Base-by-base conservation (phyloP, 2,329 filamentous ascomycete species). In the Ploettnerulaceae sp. region DNA sequence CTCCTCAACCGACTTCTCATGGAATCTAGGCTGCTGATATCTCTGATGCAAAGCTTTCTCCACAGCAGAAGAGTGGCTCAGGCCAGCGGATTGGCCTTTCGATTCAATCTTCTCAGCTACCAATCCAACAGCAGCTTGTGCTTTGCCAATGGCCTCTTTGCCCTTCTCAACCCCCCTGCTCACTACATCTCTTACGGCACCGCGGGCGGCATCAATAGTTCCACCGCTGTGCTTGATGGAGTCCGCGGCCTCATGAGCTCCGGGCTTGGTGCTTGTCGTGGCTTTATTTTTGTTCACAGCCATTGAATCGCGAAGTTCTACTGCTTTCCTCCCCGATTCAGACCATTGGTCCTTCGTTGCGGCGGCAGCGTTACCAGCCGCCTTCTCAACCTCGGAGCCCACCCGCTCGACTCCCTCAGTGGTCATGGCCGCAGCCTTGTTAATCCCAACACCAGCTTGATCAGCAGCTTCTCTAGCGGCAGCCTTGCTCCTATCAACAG, bases 21-120 rank as follows among this genome's bases (percentile, higher is more conserved):
- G 59, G 5, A 63, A 62, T 32, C 53, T 48, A 4, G 66, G 58
- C 54, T 67, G 70, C 61, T 73, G 67, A 54, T 72, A 81, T 39
- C 77, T 68, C 64, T 79, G 69, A 46, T 70, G 66, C 48, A 81
- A 66, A 7, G 75, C 76, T 61, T 64, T 70, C 57, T 79, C 69
- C 12, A 64, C 57, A 20, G 52, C 56, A 4, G 57, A 58, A 24
- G 51, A 45, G 37, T 52, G 29, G 29, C 45, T 53, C 11, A 56
- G 4, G 8, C 45, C 35, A 12, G 41, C 32, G 7, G 45, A 67
- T 47, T 69, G 65, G 49, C 75, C 65, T 25, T 74, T 68, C 4
- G 48, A 50, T 34, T 64, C 63, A 7, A 64, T 52, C 57, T 68
- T 69, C 39, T 67, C 61, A 49, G 69, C 66, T 0, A 66, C 66